Evolutionary conservation across 2,329 filamentous ascomycete species (phyloP).

Genomic region (Lachnellula occidentalis): DNA sequence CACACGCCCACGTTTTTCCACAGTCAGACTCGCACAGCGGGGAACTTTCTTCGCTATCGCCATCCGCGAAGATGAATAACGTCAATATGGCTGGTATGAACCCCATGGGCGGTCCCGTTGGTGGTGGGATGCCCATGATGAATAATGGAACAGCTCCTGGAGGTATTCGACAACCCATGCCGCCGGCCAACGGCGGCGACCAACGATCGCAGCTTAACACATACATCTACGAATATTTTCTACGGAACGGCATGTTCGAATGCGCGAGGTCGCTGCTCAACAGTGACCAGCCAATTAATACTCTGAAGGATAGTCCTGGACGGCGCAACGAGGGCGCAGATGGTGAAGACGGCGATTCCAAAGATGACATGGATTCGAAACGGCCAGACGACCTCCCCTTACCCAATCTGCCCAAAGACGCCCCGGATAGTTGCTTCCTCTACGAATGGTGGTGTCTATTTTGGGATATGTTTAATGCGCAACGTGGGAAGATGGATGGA

Average conservation of each 20-base stretch:
- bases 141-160: conserved; percentile 52
- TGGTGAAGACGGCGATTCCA: conserved; percentile 75
- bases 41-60: conserved; percentile 15
- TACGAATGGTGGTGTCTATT: conserved; percentile 97
- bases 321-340: conserved; percentile 65
- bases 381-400: conserved; percentile 74
- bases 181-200: conserved; percentile 32
- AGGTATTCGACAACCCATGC: conserved; percentile 29
- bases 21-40: not conserved
- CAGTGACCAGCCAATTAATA: conserved; percentile 60
- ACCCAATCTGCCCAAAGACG: conserved; percentile 60
- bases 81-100: conserved; percentile 59
- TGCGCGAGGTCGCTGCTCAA: conserved; percentile 71
- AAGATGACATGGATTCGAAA: conserved; percentile 70
- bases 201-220: conserved; percentile 65
- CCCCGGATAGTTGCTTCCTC: conserved; percentile 75
- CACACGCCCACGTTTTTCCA: not conserved
- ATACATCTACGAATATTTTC: conserved; percentile 87
- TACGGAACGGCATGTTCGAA: conserved; percentile 79
- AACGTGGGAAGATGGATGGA: conserved; percentile 60
- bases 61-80: conserved; percentile 31
- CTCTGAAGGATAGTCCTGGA: conserved; percentile 63
- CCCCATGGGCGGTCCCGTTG: conserved; percentile 61
- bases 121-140: conserved; percentile 53
- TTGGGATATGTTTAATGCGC: conserved; percentile 89